Conservation (phyloP, 768 basidiomycete genomes). For the Gloeopeniophorella convolvens region DNA sequence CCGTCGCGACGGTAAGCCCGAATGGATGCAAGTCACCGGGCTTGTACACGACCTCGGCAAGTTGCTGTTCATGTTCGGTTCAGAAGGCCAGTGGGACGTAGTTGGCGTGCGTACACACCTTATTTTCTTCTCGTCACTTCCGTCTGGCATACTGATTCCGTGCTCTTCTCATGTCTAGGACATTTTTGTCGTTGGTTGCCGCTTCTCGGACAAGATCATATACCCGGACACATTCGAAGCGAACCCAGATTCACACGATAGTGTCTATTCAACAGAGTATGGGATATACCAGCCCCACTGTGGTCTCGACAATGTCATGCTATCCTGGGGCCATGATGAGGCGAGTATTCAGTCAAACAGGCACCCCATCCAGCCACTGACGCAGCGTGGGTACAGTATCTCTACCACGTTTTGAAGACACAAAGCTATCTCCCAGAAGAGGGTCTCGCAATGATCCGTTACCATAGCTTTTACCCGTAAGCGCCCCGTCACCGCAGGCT, state of each 20-base stretch:
- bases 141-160: not conserved
- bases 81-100: constrained; percentile 91
- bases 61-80: constrained; percentile 75
- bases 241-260: constrained; percentile 64
- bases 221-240: constrained; percentile 71
- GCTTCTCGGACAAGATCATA: constrained; percentile 78
- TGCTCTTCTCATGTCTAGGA: constrained; percentile 34
- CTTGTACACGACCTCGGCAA: constrained; percentile 90
- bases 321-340: constrained; percentile 91
- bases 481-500: constrained; percentile 19
- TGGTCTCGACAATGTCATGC: constrained; percentile 81
- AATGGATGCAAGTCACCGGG: constrained; percentile 90
- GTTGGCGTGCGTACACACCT: constrained; percentile 56
- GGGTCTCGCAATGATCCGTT: constrained; percentile 87
- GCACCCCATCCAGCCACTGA: not conserved
- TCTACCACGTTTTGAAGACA: constrained; percentile 77
- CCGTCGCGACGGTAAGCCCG: constrained; percentile 76
- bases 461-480: constrained; percentile 89
- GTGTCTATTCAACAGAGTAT: constrained; percentile 60
- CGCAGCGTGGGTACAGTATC: constrained; percentile 44
- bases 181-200: constrained; percentile 79
- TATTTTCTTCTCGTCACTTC: not conserved
- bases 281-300: constrained; percentile 77
- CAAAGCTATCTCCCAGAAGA: constrained; percentile 77
- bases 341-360: constrained; percentile 34